Evolutionary conservation across 1,284 basidiomycete genomes (phyloP).

Genomic region (Leccinum variabile): DNA sequence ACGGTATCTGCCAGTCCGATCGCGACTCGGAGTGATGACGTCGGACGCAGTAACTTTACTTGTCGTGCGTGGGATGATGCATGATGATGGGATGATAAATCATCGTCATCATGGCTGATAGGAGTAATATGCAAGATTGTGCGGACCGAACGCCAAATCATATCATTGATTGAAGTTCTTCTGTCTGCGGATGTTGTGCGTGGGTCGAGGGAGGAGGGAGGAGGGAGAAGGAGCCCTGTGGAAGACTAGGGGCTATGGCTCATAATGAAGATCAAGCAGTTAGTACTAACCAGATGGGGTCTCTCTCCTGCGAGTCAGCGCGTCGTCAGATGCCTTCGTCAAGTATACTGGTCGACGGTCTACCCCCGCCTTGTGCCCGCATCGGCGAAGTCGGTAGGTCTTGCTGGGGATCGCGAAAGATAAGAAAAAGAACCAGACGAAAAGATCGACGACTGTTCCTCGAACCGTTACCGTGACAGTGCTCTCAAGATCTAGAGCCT

Average conservation of each 20-base stretch:
- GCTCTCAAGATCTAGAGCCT: not conserved
- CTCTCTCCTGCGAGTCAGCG: too few species aligned
- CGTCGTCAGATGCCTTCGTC: too few species aligned
- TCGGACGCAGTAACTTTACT: not conserved
- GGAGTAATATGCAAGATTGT: not conserved
- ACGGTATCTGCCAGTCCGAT: not conserved
- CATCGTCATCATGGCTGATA: not conserved
- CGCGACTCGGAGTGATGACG: not conserved
- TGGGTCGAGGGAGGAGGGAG: not conserved
- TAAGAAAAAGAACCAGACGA: not conserved
- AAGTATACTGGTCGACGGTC: too few species aligned
- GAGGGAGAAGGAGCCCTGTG: too few species aligned
- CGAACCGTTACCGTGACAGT: not conserved
- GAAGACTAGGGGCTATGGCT: too few species aligned
- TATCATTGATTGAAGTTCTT: not conserved
- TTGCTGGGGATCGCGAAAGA: not conserved
- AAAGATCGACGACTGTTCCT: not conserved
- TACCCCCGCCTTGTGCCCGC: too few species aligned
- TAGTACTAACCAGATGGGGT: too few species aligned
- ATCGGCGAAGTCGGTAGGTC: too few species aligned
- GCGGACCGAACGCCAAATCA: not conserved
- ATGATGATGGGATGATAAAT: not conserved
- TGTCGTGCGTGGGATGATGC: not conserved
- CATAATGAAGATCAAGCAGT: too few species aligned
- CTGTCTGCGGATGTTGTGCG: not conserved